A percentile compares a stretch with the other conserved stretches of the same genome.
These are phyloP conservation scores for Apiospora rasikravindrae DNA, from an alignment of 2,329 filamentous ascomycete species.

Conservation along the genomic window DNA sequence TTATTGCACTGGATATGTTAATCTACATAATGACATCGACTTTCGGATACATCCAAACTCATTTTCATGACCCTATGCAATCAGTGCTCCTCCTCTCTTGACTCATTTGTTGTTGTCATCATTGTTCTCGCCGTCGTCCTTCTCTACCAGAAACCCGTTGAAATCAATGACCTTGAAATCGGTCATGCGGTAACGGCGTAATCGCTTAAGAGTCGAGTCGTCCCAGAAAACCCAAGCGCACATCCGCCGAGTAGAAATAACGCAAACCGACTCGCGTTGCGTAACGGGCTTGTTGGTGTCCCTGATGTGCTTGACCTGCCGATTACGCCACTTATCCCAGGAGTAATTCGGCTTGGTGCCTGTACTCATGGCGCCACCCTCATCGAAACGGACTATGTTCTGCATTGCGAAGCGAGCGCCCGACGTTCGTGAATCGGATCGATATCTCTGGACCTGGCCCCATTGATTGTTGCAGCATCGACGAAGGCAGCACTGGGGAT, in stretches of 20 bases:
- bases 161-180: neutral
- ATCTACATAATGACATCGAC: no score
- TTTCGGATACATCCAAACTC: no score
- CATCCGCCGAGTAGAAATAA: neutral
- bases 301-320: neutral
- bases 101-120: no score
- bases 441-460: neutral
- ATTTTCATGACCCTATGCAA: no score
- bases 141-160: neutral
- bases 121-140: neutral
- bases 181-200: neutral
- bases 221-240: slow-evolving; percentile 2
- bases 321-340: neutral
- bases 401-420: neutral
- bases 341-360: neutral
- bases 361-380: neutral
- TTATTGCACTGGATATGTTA: no score
- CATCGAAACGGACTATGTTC: neutral
- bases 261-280: neutral
- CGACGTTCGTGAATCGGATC: no score
- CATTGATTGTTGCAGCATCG: neutral
- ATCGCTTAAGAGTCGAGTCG: neutral
- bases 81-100: neutral
- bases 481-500: neutral
- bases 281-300: neutral